Evolutionary conservation across 225 moss, liverwort and hornwort genomes (phyloP), one percentile per base, ranked within the genome.

Genomic region (Marchantia polymorpha): DNA sequence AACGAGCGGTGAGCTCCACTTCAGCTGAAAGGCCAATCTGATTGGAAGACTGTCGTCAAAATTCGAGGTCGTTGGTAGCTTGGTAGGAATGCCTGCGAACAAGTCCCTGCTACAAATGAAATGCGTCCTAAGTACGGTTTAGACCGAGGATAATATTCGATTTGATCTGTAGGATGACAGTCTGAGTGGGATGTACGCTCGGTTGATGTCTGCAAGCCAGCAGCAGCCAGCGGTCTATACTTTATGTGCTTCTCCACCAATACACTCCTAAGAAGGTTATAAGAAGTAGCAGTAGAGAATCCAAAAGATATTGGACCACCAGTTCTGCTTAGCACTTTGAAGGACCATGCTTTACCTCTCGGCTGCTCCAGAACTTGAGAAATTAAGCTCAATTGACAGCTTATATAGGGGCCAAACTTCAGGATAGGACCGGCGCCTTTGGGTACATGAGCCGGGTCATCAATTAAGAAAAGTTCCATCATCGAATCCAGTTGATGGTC

Each of bases 351-450:
- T 27, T 46, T 22, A 54, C 53, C 73, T 53, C 55, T 74, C 15
- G 73, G 53, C 73, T 29, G 73, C 73, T 53, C 27, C 27, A 29
- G 73, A 74, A 74, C 73, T 55, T 74, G 53, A 27, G 73, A 55
- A 55, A 53, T 9, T 0, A 55, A 10, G 53, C 16, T 74, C 23
- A 27, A 9, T 0, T 54, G 4, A 27, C 15, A 27, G 73, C 53
- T 74, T 74, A 53, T 74, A 74, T 74, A 29, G 53, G 0, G n/a
- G 8, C 71, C 23, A 10, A 58, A 23, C 7, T 61, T 61, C 6
- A 8, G 22, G 23, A 10, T 23, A 23, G 61, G 61, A 23, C 61
- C 61, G 14, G 13, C 20, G 5, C 39, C 39, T 39, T 39, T 39
- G 39, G 39, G 39, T 39, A 39, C 39, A 39, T 39, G 39, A 39